These are phyloP conservation scores for Coniochaeta sp. DNA, from an alignment of 2,329 filamentous ascomycete genomes.

Conservation along the genomic window DNA sequence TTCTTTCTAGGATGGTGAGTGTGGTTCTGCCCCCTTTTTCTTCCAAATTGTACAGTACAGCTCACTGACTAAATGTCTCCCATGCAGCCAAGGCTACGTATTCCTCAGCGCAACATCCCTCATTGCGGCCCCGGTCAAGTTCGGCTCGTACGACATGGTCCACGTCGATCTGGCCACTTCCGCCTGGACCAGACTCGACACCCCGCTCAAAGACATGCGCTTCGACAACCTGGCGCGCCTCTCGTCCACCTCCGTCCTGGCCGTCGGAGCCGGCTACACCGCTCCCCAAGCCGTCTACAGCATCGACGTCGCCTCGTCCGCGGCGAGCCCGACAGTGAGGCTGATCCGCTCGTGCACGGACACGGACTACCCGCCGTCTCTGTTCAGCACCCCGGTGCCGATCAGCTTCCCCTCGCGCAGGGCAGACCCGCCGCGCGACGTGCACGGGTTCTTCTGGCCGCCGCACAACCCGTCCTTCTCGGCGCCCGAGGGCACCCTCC, in stretches of 20 bases:
- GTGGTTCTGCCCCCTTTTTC: background rate
- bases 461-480: conserved; percentile 37
- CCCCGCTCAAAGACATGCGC: conserved; percentile 23
- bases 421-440: conserved; percentile 16
- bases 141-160: conserved; percentile 26
- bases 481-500: conserved; percentile 27
- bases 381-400: conserved; percentile 28
- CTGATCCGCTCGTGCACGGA: conserved; percentile 27
- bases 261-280: conserved; percentile 25
- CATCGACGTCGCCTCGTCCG: conserved; percentile 19
- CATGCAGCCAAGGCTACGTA: conserved; percentile 26
- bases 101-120: conserved; percentile 26
- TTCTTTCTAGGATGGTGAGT: conserved; percentile 23
- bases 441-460: conserved; percentile 40
- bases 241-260: conserved; percentile 25
- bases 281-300: conserved; percentile 25
- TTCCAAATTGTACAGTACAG: conserved; percentile 10
- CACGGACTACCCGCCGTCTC: conserved; percentile 16
- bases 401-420: conserved; percentile 11
- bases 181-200: conserved; percentile 21
- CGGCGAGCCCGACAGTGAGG: conserved; percentile 8
- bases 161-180: conserved; percentile 27
- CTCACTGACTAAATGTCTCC: background rate
- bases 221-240: conserved; percentile 26
- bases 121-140: conserved; percentile 22